Conservation (phyloP, 495 filamentous ascomycete species). For the Lineolata rhizophorae region DNA sequence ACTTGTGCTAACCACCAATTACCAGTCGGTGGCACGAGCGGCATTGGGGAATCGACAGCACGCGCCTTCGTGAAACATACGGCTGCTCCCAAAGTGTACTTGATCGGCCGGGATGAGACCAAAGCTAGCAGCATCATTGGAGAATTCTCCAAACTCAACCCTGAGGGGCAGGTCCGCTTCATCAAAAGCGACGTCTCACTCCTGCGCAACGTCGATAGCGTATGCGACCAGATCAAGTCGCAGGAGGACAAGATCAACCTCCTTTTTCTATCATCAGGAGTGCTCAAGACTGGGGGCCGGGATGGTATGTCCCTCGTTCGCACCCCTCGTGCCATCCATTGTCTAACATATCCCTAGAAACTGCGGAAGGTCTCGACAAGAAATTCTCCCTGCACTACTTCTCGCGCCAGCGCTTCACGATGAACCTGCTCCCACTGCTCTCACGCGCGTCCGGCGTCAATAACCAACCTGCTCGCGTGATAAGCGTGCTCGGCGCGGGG, state of each 20-base stretch:
- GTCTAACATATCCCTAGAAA: conserved; percentile 19
- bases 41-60: conserved; percentile 22
- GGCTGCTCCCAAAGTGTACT: conserved; percentile 16
- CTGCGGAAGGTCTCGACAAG: conserved; percentile 32
- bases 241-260: conserved; percentile 38
- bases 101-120: conserved; percentile 21
- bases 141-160: conserved; percentile 18
- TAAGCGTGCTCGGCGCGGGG: conserved; percentile 14
- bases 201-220: conserved; percentile 34
- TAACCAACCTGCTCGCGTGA: conserved; percentile 12
- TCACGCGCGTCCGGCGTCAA: conserved; percentile 8
- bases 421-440: conserved; percentile 14
- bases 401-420: conserved; percentile 36
- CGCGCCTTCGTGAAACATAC: conserved; percentile 20
- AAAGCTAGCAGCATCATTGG: conserved; percentile 12
- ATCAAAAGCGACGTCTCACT: conserved; percentile 34
- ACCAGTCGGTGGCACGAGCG: conserved; percentile 24
- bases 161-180: conserved; percentile 29
- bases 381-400: conserved; percentile 35
- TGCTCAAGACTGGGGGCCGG: conserved; percentile 16
- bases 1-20: too few species aligned
- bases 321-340: not conserved
- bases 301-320: conserved; percentile 1
- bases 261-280: conserved; percentile 33
- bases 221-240: conserved; percentile 30